phyloP scores from a whole-genome alignment of 768 basidiomycete species.

The Russula compacta region DNA sequence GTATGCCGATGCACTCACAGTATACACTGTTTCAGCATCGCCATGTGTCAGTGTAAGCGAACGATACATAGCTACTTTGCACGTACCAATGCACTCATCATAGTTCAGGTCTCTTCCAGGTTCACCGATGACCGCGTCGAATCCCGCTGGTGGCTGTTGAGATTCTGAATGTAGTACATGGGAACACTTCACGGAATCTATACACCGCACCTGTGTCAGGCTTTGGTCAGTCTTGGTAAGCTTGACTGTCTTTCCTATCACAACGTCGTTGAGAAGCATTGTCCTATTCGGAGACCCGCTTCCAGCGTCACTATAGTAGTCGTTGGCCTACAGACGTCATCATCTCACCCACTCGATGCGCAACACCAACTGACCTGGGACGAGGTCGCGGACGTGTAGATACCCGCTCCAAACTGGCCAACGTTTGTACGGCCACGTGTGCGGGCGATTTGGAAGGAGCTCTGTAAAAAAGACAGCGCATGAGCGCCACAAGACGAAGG shows the following conservation, averaged over 20 bases:
- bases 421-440: constrained; percentile 18
- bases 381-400: constrained; percentile 25
- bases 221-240: constrained; percentile 3
- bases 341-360: not conserved
- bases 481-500: not conserved
- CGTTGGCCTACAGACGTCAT: constrained; percentile 19
- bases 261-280: constrained; percentile 23
- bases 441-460: constrained; percentile 20
- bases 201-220: constrained; percentile 18
- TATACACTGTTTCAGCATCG: constrained; percentile 16
- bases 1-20: constrained; percentile 8
- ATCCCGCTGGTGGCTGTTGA: constrained; percentile 21
- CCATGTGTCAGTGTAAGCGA: not conserved
- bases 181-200: not conserved
- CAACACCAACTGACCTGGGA: constrained; percentile 19
- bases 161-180: not conserved
- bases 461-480: not conserved
- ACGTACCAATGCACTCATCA: constrained; percentile 24
- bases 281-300: constrained; percentile 15
- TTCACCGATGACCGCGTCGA: constrained; percentile 23
- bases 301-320: constrained; percentile 15
- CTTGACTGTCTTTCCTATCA: constrained; percentile 21
- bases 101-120: constrained; percentile 25
- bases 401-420: constrained; percentile 22
- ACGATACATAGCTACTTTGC: not conserved